Conservation (phyloP, 441 rosid species). For the Gossypium aridum region DNA sequence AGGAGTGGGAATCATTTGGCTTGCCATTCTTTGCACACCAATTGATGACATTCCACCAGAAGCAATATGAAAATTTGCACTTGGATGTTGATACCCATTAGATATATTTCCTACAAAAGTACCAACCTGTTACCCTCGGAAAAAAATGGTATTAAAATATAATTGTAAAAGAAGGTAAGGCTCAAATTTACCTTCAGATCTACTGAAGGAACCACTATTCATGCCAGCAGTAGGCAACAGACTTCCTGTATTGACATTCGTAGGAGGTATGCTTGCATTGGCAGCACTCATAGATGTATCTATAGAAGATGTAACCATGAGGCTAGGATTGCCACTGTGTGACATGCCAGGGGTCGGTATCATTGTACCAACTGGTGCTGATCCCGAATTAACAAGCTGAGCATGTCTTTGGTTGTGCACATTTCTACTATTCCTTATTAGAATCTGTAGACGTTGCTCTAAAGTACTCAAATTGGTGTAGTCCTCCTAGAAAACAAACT, state of each 20-base stretch:
- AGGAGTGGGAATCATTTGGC: constrained; percentile 99
- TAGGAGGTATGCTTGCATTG: constrained; percentile 43
- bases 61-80: constrained; percentile 60
- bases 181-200: constrained; percentile 37
- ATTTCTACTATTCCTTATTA: constrained; percentile 46
- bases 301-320: constrained; percentile 57
- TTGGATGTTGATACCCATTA: constrained; percentile 81
- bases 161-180: not conserved
- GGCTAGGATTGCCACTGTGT: constrained; percentile 57
- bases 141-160: constrained; percentile 7
- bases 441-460: constrained; percentile 55
- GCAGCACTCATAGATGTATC: constrained; percentile 58
- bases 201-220: constrained; percentile 46
- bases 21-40: constrained; percentile 59
- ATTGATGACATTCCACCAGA: constrained; percentile 76
- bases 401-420: constrained; percentile 48
- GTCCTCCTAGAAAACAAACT: constrained; percentile 57
- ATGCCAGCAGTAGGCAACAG: constrained; percentile 50
- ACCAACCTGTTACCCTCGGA: not conserved
- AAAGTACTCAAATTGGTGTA: constrained; percentile 64
- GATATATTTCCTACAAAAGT: constrained; percentile 54
- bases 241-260: constrained; percentile 48
- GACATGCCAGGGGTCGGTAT: constrained; percentile 97
- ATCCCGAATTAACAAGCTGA: constrained; percentile 44
- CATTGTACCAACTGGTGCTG: constrained; percentile 75